Base-by-base conservation (phyloP, 2,329 filamentous ascomycete species). In the Dendryphion nanum region DNA sequence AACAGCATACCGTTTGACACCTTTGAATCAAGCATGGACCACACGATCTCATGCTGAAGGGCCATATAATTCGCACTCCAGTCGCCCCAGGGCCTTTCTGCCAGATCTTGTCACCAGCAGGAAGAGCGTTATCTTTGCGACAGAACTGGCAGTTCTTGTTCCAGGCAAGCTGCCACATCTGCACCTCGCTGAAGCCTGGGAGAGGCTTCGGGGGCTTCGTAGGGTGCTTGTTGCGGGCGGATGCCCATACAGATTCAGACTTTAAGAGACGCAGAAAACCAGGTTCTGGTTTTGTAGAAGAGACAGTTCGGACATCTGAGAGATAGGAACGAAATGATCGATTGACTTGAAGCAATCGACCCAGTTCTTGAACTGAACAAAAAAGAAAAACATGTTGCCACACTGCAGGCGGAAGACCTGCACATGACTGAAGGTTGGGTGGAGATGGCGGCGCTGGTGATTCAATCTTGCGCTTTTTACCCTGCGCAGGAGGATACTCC, bases 81-180 rank as follows among this genome's bases (percentile, higher is more conserved):
- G 76, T 70, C 36, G 68, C 51, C 33, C 82, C 83, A 28, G 83
- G 83, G 12, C 85, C 83, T 42, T 73, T 69, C 54, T 76, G 77
- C 72, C 75, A 82, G 34, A 71, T 55, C 67, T 69, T 57, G 44
- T 63, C 50, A 42, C 57, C 43, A 41, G 55, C 43, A 37, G 47
- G 29, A 31, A 47, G 49, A 26, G 53, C 42, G 36, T 58, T 61
- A 34, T 48, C 52, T 44, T 71, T 78, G 37, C 67, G 69, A 64
- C 88, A 93, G 49, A 82, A 79, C 55, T 90, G 82, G 62, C 88
- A 94, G 38, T 59, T 66, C 19, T 58, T 69, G 33, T 78, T 76
- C 61, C 79, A 82, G 23, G 81, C 73, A 35, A 93, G 69, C 54
- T 77, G 78, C 78, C 87, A 89, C 85, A 90, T 90, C 29, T 83